These are phyloP conservation scores for Pulveroboletus ravenelii DNA, from an alignment of 768 basidiomycete genomes.

Conservation along the genomic window DNA sequence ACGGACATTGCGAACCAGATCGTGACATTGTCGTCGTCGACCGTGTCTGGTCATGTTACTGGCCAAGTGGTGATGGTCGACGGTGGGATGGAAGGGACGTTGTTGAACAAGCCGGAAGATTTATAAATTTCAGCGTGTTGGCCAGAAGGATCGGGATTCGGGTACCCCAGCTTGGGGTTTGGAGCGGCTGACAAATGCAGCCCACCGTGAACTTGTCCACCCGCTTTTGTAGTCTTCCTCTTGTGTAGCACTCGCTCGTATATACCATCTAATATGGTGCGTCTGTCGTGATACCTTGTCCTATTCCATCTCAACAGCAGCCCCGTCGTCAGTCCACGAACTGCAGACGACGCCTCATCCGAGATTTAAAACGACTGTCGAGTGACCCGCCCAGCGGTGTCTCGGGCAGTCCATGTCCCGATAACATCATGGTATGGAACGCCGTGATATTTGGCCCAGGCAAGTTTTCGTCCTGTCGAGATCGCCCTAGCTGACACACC, in stretches of 20 bases:
- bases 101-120: conserved; percentile 42
- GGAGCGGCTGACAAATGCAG: conserved; percentile 20
- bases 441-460: conserved; percentile 99
- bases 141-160: not conserved
- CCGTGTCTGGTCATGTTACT: conserved; percentile 64
- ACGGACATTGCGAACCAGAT: conserved; percentile 65
- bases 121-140: not conserved
- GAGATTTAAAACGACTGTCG: conserved; percentile 95
- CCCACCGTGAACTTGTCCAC: not conserved
- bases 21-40: conserved; percentile 52
- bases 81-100: conserved; percentile 76
- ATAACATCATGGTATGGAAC: conserved; percentile 99
- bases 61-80: conserved; percentile 68
- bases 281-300: not conserved
- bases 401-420: conserved; percentile 93
- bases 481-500: conserved; percentile 1
- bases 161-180: conserved; percentile 10
- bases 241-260: not conserved
- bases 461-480: conserved; percentile 35
- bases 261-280: conserved; percentile 18
- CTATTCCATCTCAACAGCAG: not conserved
- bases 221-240: not conserved
- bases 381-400: conserved; percentile 95
- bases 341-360: conserved; percentile 91
- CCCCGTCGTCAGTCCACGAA: conserved; percentile 79